These are phyloP conservation scores for Pyracantha coccinea DNA, from an alignment of 331 rosid species.

Conservation along the genomic window DNA sequence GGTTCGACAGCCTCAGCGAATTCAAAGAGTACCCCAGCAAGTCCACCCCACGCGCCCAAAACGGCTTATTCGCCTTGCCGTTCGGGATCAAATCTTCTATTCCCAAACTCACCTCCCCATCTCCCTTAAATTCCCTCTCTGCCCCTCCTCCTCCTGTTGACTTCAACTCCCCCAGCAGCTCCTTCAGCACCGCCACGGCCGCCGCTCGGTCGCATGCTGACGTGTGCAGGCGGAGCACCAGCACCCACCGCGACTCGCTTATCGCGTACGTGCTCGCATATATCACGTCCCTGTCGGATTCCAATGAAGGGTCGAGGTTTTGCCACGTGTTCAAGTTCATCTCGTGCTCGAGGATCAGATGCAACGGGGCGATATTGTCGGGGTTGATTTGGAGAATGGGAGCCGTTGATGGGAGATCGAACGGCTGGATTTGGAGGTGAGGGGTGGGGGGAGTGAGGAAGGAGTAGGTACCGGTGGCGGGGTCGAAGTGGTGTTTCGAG, in stretches of 20 bases:
- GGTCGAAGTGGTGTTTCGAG: conserved; percentile 49
- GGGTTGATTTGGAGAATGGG: conserved; percentile 29
- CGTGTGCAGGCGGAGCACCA: conserved; percentile 70
- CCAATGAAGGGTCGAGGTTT: conserved; percentile 6
- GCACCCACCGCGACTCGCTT: conserved; percentile 28
- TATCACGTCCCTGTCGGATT: conserved; percentile 28
- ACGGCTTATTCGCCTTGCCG: conserved; percentile 50
- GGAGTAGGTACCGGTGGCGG: conserved; percentile 30
- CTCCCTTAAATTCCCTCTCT: conserved; percentile 21
- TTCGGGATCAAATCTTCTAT: conserved; percentile 73
- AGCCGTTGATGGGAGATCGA: conserved; percentile 50
- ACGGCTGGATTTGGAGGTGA: conserved; percentile 40
- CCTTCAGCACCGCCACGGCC: conserved; percentile 51
- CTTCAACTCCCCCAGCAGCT: conserved; percentile 16
- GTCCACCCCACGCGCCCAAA: conserved; percentile 96
- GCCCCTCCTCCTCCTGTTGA: neutral
- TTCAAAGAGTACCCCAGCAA: conserved; percentile 84
- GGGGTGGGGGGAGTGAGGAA: conserved; percentile 34
- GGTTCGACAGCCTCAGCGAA: conserved; percentile 46
- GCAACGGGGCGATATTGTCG: conserved; percentile 33
- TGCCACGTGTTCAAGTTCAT: conserved; percentile 57
- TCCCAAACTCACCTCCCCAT: conserved; percentile 26
- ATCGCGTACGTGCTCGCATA: conserved; percentile 40
- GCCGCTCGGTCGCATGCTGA: conserved; percentile 62
- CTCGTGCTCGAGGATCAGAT: conserved; percentile 58